Evolutionary conservation across 306 rosid genomes (phyloP).

Genomic region (Astragalus glycyphyllos): DNA sequence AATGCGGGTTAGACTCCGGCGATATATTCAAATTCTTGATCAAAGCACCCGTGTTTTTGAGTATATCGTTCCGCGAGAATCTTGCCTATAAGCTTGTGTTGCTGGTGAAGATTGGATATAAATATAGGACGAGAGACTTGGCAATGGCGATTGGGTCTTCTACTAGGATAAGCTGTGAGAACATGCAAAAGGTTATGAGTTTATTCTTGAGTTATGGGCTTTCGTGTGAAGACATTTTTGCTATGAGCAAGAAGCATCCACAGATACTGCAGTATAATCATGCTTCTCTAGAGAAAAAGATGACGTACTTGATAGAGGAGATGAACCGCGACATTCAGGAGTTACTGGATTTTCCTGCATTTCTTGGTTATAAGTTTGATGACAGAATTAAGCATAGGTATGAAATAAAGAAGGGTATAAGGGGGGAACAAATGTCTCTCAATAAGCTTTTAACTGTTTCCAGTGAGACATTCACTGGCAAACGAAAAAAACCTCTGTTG

Average conservation of each 20-base stretch:
- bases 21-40: slow-evolving; percentile 74
- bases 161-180: slow-evolving; percentile 71
- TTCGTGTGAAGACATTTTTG: slow-evolving; percentile 60
- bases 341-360: slow-evolving; percentile 75
- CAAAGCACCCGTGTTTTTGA: slow-evolving; percentile 72
- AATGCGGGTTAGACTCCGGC: slow-evolving; percentile 66
- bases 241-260: slow-evolving; percentile 85
- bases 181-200: slow-evolving; percentile 70
- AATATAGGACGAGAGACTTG: slow-evolving; percentile 64
- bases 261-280: slow-evolving; percentile 75
- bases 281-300: slow-evolving; percentile 66
- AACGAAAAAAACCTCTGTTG: slow-evolving; percentile 38
- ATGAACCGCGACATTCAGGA: slow-evolving; percentile 77
- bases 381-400: slow-evolving; percentile 79
- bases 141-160: slow-evolving; percentile 65
- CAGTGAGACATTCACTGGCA: slow-evolving; percentile 48
- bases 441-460: slow-evolving; percentile 75
- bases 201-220: slow-evolving; percentile 68
- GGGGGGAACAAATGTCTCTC: slow-evolving; percentile 63
- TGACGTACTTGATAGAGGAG: slow-evolving; percentile 71
- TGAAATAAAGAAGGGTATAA: slow-evolving; percentile 56
- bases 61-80: slow-evolving; percentile 67
- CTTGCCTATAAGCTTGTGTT: slow-evolving; percentile 61
- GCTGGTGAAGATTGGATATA: slow-evolving; percentile 78
- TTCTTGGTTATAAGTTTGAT: slow-evolving; percentile 76